These are phyloP conservation scores for Elongisporangium undulatum DNA, from an alignment of 352 stramenopile genomes.

Conservation along the genomic window DNA sequence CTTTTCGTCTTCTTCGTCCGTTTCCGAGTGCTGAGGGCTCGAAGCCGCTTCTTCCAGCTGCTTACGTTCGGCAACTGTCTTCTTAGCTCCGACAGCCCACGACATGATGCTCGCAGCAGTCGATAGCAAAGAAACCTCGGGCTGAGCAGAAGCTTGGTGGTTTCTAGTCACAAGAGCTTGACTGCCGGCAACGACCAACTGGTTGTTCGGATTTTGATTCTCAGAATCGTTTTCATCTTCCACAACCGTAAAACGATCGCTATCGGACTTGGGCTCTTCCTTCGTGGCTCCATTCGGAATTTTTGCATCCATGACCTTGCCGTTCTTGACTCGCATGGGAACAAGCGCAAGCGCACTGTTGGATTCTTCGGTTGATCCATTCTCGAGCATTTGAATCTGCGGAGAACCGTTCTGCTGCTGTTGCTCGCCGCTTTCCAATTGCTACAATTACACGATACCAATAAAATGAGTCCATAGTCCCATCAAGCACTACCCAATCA, in stretches of 20 bases:
- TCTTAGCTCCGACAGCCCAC: conserved; percentile 58
- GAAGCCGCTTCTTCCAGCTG: conserved; percentile 11
- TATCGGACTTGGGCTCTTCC: conserved; percentile 4
- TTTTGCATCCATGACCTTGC: background rate
- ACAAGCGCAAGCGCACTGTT: background rate
- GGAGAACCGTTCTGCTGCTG: conserved; percentile 23
- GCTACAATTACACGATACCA: conserved; percentile 2
- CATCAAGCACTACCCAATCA: background rate
- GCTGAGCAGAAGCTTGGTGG: conserved; percentile 5
- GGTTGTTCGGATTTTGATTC: conserved; percentile 27
- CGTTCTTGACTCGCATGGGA: background rate
- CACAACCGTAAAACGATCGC: conserved; percentile 23
- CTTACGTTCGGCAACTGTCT: conserved; percentile 10
- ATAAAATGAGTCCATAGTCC: background rate
- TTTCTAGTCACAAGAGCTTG: conserved; percentile 14
- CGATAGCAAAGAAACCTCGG: conserved; percentile 24
- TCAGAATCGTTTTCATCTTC: conserved; percentile 31
- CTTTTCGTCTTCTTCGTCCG: conserved; percentile 75
- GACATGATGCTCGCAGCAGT: conserved; percentile 52
- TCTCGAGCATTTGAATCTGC: conserved; percentile 39
- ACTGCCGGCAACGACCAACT: conserved; percentile 27
- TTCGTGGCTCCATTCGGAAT: conserved; percentile 13
- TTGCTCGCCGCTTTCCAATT: conserved; percentile 27
- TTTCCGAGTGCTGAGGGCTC: conserved; percentile 72
- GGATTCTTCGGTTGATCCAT: conserved; percentile 4